These are phyloP conservation scores for Miscanthus lutarioriparius DNA, from an alignment of 176 grass and related monocot genomes.

Conservation along the genomic window DNA sequence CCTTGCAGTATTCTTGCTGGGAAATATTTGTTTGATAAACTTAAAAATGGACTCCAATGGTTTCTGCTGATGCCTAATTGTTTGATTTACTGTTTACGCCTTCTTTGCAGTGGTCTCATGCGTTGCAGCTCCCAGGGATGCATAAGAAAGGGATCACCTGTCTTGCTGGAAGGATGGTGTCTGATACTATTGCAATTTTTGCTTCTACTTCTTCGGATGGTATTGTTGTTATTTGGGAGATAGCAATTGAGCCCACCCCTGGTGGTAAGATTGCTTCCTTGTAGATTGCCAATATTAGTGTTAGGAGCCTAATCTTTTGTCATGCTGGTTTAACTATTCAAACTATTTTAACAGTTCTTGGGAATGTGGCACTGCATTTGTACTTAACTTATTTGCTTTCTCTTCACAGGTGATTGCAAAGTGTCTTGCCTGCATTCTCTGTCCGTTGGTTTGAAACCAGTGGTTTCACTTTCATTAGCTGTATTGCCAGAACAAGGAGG, in stretches of 20 bases:
- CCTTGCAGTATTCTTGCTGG: background rate
- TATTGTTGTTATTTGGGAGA: constrained; percentile 76
- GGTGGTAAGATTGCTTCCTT: constrained; percentile 53
- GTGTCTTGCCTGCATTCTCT: constrained; percentile 79
- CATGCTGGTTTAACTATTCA: background rate
- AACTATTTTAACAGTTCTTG: background rate
- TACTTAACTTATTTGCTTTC: background rate
- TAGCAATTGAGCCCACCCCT: constrained; percentile 37
- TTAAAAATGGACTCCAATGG: background rate
- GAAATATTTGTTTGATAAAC: background rate
- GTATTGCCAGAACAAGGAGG: constrained; percentile 52
- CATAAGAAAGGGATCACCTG: constrained; percentile 98
- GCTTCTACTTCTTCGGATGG: constrained; percentile 92
- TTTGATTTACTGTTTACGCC: constrained; percentile 33
- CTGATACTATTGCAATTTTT: constrained; percentile 56
- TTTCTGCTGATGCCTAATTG: constrained; percentile 2
- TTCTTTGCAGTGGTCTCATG: constrained; percentile 71
- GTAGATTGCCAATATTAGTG: background rate
- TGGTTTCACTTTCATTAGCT: constrained; percentile 93
- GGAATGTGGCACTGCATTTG: background rate
- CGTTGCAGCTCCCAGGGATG: constrained; percentile 71
- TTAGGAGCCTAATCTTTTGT: background rate
- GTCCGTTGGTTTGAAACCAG: constrained; percentile 76
- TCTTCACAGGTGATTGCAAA: constrained; percentile 59
- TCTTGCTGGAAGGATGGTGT: constrained; percentile 73